phyloP scores from a whole-genome alignment of 2,329 filamentous ascomycete genomes.

The Arthroderma sp. region DNA sequence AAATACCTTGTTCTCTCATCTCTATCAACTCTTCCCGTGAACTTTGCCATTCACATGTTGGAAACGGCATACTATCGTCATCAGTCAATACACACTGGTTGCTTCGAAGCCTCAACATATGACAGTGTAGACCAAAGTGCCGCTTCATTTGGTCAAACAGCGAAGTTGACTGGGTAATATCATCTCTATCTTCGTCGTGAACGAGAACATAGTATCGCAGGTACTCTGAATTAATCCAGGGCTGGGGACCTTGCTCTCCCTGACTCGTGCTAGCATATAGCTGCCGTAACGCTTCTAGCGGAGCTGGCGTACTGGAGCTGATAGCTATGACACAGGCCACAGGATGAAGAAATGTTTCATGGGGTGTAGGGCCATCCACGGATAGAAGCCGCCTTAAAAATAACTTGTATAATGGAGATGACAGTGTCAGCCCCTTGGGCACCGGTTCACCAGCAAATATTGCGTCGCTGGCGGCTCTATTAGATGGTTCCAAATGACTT shows the following conservation, averaged over 20 bases:
- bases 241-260: constrained; percentile 59
- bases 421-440: constrained; percentile 26
- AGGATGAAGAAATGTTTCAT: constrained; percentile 90
- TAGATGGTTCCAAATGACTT: constrained; percentile 63
- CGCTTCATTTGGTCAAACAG: constrained; percentile 98
- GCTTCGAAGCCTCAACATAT: constrained; percentile 74
- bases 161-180: constrained; percentile 77
- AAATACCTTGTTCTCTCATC: constrained; percentile 50
- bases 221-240: constrained; percentile 85
- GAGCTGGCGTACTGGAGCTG: constrained; percentile 70
- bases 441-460: constrained; percentile 21
- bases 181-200: constrained; percentile 90
- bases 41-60: constrained; percentile 78
- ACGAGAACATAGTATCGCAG: constrained; percentile 91
- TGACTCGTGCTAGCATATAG: constrained; percentile 77
- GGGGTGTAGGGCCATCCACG: constrained; percentile 61
- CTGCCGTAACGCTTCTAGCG: constrained; percentile 74
- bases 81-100: constrained; percentile 78
- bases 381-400: constrained; percentile 78
- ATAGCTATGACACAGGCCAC: constrained; percentile 92
- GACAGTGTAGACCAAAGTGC: constrained; percentile 92
- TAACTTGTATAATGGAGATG: constrained; percentile 71
- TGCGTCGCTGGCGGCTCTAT: constrained; percentile 34
- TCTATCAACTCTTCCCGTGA: constrained; percentile 71
- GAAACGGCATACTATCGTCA: constrained; percentile 74